Evolutionary conservation across 1,284 basidiomycete species (phyloP).

Genomic region (Wallemia mellicola): DNA sequence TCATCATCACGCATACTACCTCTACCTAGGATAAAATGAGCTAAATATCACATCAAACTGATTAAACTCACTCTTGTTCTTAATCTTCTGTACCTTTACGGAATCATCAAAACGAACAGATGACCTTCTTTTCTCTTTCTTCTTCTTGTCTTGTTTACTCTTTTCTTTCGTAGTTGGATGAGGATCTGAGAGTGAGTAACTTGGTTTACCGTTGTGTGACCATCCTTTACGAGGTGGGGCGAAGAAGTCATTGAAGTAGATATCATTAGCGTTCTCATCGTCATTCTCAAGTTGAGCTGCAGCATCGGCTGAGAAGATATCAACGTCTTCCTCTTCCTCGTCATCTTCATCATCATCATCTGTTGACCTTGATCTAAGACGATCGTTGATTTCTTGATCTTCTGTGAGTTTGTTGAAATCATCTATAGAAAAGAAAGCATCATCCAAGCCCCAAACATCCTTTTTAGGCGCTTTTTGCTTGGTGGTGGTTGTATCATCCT

Average conservation of each 20-base stretch:
- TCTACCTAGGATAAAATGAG: background rate
- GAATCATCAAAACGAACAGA: slow-evolving; percentile 48
- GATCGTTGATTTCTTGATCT: slow-evolving; percentile 35
- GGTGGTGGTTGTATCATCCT: slow-evolving; percentile 1
- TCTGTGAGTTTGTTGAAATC: slow-evolving; percentile 69
- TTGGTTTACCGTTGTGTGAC: background rate
- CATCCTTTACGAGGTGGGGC: slow-evolving; percentile 16
- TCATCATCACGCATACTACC: slow-evolving; percentile 1
- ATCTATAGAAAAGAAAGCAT: slow-evolving; percentile 69
- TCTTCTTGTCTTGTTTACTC: slow-evolving; percentile 18
- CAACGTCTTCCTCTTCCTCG: slow-evolving; percentile 21
- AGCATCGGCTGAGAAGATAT: slow-evolving; percentile 12
- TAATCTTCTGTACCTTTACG: slow-evolving; percentile 48
- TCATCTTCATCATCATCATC: slow-evolving; percentile 20
- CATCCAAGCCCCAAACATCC: slow-evolving; percentile 28
- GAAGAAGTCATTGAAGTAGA: slow-evolving; percentile 25
- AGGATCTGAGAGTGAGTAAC: background rate
- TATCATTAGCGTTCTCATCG: slow-evolving; percentile 20
- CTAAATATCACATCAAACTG: background rate
- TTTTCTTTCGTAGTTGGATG: slow-evolving; percentile 5
- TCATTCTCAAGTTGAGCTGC: slow-evolving; percentile 25
- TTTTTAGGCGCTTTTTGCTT: background rate
- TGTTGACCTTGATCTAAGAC: slow-evolving; percentile 27
- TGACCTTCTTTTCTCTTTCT: slow-evolving; percentile 20
- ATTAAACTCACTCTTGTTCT: slow-evolving; percentile 24